Base-by-base conservation (phyloP, 805 yeast genomes). In the Osmozyma mogii region DNA sequence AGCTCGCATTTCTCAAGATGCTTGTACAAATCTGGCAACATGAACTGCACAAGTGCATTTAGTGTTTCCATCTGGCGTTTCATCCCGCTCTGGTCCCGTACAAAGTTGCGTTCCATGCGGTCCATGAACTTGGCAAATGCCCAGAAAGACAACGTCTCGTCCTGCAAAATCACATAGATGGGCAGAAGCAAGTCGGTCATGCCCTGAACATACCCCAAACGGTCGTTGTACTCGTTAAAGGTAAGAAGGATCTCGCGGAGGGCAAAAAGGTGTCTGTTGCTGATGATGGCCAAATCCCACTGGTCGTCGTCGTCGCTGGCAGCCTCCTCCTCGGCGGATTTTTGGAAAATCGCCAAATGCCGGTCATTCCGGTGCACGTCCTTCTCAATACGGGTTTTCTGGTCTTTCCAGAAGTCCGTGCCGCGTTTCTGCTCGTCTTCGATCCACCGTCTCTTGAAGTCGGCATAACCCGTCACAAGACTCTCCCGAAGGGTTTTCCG, bases 181-280 rank as follows among this genome's bases (percentile, higher is more conserved):
- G 96, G 96, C 0, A 96, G 81, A 21, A 92, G 60, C 29, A 92
- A 61, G 54, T 92, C 99, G 7, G 92, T 76, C 99, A 92, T 92
- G 2, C 99, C 99, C 58, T 92, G 99, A 12, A 92, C 95, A 48
- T 92, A 92, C 1, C 98, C 98, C 42, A 92, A 57, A 42, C 85
- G 80, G 26, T 62, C 65, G 52, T 92, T 88, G 51, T 78, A 70
- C 53, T 83, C 87, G 52, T 92, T 89, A 47, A 81, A 89, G 1
- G 96, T 84, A 33, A 87, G 66, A 22, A 92, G 63, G 37, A 92
- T 81, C 43, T 82, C 87, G 42, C 84, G 70, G 59, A 92, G 57
- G 29, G 60, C 69, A 36, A 72, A 66, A 35, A 92, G 61, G 53
- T 92, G 87, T 8, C 84, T 78, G 50, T 92, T 92, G 24, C 54